Percentiles rank a stretch among this genome's conserved stretches.
These are phyloP conservation scores for Vigna mungo DNA, from an alignment of 306 rosid genomes.

Conservation along the genomic window DNA sequence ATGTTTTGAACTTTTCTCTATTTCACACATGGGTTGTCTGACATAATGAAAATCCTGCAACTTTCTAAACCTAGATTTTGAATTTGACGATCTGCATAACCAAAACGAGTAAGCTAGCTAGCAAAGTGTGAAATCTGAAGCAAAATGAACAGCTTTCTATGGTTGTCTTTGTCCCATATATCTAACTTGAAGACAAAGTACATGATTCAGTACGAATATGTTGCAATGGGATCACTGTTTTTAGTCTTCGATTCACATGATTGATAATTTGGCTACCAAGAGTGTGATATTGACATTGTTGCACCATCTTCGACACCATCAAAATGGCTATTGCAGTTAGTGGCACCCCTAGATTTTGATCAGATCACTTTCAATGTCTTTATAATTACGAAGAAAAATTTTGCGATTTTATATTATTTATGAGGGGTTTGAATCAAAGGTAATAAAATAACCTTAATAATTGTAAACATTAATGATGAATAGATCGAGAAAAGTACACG, in stretches of 20 bases:
- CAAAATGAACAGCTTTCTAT: background rate
- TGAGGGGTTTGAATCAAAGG: background rate
- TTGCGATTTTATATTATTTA: conserved; percentile 7
- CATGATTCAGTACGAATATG: background rate
- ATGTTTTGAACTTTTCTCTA: background rate
- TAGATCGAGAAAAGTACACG: background rate
- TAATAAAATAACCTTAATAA: background rate
- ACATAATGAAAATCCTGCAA: background rate
- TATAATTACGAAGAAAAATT: background rate
- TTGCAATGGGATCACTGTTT: background rate
- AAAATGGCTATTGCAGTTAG: conserved; percentile 30
- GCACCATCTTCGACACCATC: conserved; percentile 31
- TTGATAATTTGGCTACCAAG: background rate
- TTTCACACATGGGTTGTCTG: conserved; percentile 35
- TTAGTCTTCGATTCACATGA: conserved; percentile 5
- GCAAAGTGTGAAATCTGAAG: background rate
- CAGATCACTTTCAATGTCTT: conserved; percentile 17
- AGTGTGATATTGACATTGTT: conserved; percentile 14
- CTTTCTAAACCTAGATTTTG: background rate
- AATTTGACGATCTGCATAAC: conserved; percentile 34
- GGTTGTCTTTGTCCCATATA: background rate
- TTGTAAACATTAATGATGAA: background rate
- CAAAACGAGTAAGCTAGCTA: conserved; percentile 27
- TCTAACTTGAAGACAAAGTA: background rate
- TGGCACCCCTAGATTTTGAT: conserved; percentile 37